phyloP scores from a whole-genome alignment of 495 filamentous ascomycete genomes.

The Hypomontagnella monticulosa region DNA sequence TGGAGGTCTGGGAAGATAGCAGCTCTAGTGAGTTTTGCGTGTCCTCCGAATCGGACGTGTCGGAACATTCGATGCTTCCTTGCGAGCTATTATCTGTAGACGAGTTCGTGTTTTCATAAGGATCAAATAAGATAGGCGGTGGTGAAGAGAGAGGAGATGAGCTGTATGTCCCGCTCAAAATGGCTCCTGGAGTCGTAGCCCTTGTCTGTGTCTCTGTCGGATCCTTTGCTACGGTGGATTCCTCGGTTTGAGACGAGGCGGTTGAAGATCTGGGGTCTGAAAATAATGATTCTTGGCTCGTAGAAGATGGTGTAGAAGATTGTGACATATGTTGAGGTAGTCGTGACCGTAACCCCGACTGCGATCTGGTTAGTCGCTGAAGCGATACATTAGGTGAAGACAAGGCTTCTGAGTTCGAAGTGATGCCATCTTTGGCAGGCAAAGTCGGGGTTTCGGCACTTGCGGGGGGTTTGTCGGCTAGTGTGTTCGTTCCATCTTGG shows the following conservation, averaged over 20 bases:
- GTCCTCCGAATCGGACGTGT: constrained; percentile 50
- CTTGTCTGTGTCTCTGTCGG: neutral
- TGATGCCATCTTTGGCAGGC: neutral
- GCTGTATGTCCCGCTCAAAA: constrained; percentile 34
- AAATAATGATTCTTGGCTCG: constrained; percentile 33
- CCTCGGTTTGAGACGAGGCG: constrained; percentile 38
- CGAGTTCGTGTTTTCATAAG: constrained; percentile 49
- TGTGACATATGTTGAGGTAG: constrained; percentile 34
- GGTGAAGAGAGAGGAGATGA: constrained; percentile 60
- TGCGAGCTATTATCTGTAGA: constrained; percentile 45
- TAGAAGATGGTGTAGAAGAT: constrained; percentile 32
- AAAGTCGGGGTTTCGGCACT: neutral
- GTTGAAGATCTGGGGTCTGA: constrained; percentile 28
- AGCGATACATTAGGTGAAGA: neutral
- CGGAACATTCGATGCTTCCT: constrained; percentile 41
- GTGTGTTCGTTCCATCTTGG: neutral
- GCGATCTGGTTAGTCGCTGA: constrained; percentile 36
- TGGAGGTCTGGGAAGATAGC: constrained; percentile 55
- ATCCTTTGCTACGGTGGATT: constrained; percentile 15
- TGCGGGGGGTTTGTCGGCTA: neutral
- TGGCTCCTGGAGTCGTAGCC: constrained; percentile 32
- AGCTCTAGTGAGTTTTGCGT: constrained; percentile 51
- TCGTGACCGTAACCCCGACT: constrained; percentile 28
- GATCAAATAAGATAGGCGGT: constrained; percentile 54
- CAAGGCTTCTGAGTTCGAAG: neutral